Base-by-base conservation (phyloP, 1,139 yeast genomes). In the Suhomyces atakaporum region DNA sequence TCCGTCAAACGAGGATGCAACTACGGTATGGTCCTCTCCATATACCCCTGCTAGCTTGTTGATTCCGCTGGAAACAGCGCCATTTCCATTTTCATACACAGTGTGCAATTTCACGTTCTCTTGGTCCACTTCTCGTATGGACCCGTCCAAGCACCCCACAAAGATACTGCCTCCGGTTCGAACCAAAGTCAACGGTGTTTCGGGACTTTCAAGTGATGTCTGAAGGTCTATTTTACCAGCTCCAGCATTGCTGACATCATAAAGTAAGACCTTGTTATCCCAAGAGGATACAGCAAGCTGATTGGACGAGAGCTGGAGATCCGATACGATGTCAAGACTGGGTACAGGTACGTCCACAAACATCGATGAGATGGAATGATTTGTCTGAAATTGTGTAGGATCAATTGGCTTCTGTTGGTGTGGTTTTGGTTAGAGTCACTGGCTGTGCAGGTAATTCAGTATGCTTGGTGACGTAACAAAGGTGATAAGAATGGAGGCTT, bases 1-100 rank as follows among this genome's bases (percentile, higher is more conserved):
- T 18, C 74, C 75, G 46, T 75, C 80, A 73, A 82, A 79, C 0
- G 84, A 69, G 1, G 83, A 81, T 2, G 81, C 68, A 2, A 75
- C 58, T 4, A 77, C 45, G 7, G 64, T 44, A 31, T 61, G 51
- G 16, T 60, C 47, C 46, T 53, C 45, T 49, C 49, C 44, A 50
- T 47, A 43, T 47, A 67, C 55, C 4, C 34, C 37, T 4, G 53
- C 40, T 37, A 66, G 42, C 39, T 60, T 57, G 43, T 62, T 66
- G 26, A 68, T 52, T 1, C 73, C 73, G 19, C 43, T 38, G 24
- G 52, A 45, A 11, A 50, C 45, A 18, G 44, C 49, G n/a, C n/a
- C n/a, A n/a, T n/a, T n/a, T n/a, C n/a, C n/a, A n/a, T n/a, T n/a
- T 14, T 48, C 36, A 18, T 43, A 39, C 11, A 51, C 50, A n/a